phyloP scores from a whole-genome alignment of 2,329 filamentous ascomycete species.

The Rhytidhysteron rufulum region DNA sequence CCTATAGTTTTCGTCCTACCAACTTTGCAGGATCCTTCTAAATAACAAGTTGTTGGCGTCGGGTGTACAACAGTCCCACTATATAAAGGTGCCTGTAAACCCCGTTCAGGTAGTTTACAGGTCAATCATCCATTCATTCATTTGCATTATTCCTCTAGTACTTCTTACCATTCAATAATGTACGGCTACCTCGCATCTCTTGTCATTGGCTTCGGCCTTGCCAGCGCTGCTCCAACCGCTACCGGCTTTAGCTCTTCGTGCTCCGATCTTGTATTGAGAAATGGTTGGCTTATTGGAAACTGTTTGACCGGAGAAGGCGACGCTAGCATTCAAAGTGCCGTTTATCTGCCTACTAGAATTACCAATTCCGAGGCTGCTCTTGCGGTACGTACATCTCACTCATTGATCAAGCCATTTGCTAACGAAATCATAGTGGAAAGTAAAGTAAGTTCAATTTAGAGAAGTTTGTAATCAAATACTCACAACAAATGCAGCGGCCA shows the following conservation, averaged over 20 bases:
- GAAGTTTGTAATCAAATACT: not conserved
- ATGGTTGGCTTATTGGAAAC: slow-evolving; percentile 8
- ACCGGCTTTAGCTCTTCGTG: slow-evolving; percentile 2
- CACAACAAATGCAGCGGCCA: slow-evolving; percentile 3
- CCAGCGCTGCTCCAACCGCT: not conserved
- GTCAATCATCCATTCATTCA: no score
- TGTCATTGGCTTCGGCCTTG: not conserved
- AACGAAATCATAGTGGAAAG: no score
- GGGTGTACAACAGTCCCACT: no score
- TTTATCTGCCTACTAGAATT: slow-evolving; percentile 7
- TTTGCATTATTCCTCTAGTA: no score
- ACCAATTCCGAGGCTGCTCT: slow-evolving; percentile 7
- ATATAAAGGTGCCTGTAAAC: no score
- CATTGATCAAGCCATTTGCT: no score
- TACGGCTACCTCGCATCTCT: no score
- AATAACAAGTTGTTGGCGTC: no score
- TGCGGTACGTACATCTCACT: slow-evolving; percentile 1
- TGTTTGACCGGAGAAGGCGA: slow-evolving; percentile 7
- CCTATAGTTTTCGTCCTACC: no score
- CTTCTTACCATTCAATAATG: no score
- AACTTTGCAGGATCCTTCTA: no score
- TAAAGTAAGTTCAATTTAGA: not conserved
- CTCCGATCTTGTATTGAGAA: slow-evolving; percentile 1
- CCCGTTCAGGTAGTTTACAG: no score
- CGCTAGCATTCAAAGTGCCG: slow-evolving; percentile 7